Evolutionary conservation across 139 green algal genomes (phyloP).

Genomic region (Chlorella sorokiniana): DNA sequence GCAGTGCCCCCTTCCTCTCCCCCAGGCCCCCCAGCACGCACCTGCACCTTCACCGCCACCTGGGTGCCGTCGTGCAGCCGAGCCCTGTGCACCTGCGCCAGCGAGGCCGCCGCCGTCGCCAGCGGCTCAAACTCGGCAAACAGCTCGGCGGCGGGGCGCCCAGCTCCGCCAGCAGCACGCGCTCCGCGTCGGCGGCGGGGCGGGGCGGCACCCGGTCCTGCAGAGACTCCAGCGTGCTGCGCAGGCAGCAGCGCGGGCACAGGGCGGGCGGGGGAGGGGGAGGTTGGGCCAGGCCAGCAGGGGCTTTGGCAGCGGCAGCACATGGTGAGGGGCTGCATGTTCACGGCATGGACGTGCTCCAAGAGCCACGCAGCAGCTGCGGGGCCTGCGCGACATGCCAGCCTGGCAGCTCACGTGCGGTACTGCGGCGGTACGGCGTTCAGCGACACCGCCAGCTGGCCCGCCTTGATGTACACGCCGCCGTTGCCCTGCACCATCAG

Average conservation of each 20-base stretch:
- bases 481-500: constrained; percentile 74
- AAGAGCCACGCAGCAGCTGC: background rate
- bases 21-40: background rate
- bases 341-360: background rate
- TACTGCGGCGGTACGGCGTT: constrained; percentile 41
- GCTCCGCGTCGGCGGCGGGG: constrained; percentile 55
- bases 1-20: no score
- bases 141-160: constrained; percentile 21
- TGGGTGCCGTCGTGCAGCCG: constrained; percentile 51
- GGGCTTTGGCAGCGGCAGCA: background rate
- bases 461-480: constrained; percentile 90
- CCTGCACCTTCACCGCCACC: constrained; percentile 85
- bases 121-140: constrained; percentile 74
- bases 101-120: constrained; percentile 72
- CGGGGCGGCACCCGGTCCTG: constrained; percentile 72
- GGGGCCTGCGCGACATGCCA: background rate
- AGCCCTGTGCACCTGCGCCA: constrained; percentile 84
- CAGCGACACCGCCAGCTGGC: constrained; percentile 71
- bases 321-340: no score
- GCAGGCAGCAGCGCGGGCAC: background rate
- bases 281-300: background rate
- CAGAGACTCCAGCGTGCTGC: constrained; percentile 68
- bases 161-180: constrained; percentile 55
- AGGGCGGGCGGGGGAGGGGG: background rate
- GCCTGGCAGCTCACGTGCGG: constrained; percentile 26